Percentiles rank a stretch among this genome's conserved stretches.
Conservation (phyloP, 2,329 filamentous ascomycete species). For the Chalaropsis ovoidea region DNA sequence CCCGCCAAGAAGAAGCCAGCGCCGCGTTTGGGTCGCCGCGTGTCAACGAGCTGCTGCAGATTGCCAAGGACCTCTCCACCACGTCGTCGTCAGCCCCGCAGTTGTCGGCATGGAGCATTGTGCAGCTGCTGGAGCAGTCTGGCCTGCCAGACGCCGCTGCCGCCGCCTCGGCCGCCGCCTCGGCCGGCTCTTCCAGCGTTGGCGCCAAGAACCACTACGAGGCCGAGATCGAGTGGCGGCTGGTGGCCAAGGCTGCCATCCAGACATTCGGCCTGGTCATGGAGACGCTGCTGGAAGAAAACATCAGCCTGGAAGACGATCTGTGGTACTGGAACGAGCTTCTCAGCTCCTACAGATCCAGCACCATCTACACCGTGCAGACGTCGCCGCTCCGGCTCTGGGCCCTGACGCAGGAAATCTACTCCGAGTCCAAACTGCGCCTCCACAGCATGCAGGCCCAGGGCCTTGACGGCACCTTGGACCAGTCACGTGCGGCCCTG, state of each 20-base stretch:
- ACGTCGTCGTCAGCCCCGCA: constrained; percentile 54
- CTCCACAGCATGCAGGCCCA: constrained; percentile 32
- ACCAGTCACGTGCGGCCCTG: constrained; percentile 9
- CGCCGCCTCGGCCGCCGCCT: background rate
- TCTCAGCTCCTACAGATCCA: constrained; percentile 65
- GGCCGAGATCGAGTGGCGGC: constrained; percentile 76
- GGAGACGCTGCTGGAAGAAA: constrained; percentile 68
- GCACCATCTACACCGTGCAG: constrained; percentile 74
- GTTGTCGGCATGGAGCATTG: constrained; percentile 51
- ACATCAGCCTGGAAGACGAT: constrained; percentile 72
- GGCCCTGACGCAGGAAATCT: constrained; percentile 61
- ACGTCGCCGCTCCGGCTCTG: constrained; percentile 69
- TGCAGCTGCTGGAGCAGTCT: constrained; percentile 51
- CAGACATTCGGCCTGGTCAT: constrained; percentile 78
- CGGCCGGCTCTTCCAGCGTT: constrained; percentile 15
- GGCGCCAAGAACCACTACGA: constrained; percentile 46
- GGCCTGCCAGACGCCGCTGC: constrained; percentile 39
- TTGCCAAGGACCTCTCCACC: constrained; percentile 62
- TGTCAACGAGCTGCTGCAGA: constrained; percentile 52
- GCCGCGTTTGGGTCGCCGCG: constrained; percentile 42
- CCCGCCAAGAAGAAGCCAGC: constrained; percentile 31
- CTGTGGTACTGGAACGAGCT: constrained; percentile 95
- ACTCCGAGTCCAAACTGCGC: constrained; percentile 46
- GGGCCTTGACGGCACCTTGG: constrained; percentile 22
- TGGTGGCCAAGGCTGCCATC: constrained; percentile 84